Evolutionary conservation across 495 filamentous ascomycete species (phyloP).

Genomic region (Talaromyces proteolyticus): DNA sequence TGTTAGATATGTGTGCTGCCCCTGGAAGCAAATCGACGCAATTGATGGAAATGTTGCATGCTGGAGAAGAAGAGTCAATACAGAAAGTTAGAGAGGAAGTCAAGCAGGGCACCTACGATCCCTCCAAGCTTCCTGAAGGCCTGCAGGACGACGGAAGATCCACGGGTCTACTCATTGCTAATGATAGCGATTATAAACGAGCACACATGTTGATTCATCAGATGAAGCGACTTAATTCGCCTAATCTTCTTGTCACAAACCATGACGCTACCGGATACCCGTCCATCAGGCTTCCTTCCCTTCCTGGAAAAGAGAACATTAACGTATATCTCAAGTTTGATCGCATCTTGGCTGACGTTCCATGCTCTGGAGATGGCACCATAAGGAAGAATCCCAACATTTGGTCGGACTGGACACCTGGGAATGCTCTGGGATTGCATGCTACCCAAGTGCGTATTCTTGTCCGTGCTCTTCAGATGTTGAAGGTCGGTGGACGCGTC

Average conservation of each 20-base stretch:
- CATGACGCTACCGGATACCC: slow-evolving; percentile 97
- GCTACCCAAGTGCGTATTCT: slow-evolving; percentile 82
- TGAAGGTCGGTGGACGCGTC: slow-evolving; percentile 88
- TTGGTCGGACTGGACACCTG: slow-evolving; percentile 90
- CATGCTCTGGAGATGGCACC: slow-evolving; percentile 94
- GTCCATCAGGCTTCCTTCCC: slow-evolving; percentile 64
- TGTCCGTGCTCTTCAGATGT: slow-evolving; percentile 89
- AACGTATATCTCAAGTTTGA: slow-evolving; percentile 91
- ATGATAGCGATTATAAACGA: slow-evolving; percentile 92
- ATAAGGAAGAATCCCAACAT: slow-evolving; percentile 83
- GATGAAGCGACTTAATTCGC: slow-evolving; percentile 91
- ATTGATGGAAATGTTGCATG: slow-evolving; percentile 88
- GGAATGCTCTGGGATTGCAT: slow-evolving; percentile 78
- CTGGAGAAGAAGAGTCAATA: slow-evolving; percentile 81
- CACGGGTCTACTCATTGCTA: slow-evolving; percentile 88
- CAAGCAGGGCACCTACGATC: slow-evolving; percentile 40
- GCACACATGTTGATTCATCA: slow-evolving; percentile 96
- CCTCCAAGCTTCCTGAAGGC: slow-evolving; percentile 39
- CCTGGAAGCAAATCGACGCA: slow-evolving; percentile 96
- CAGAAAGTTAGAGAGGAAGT: slow-evolving; percentile 49
- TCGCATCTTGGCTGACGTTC: slow-evolving; percentile 91
- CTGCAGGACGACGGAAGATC: slow-evolving; percentile 78
- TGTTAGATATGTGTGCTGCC: slow-evolving; percentile 92
- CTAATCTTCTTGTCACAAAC: slow-evolving; percentile 95
- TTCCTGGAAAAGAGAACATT: slow-evolving; percentile 40